Conservation (phyloP, 306 rosid genomes). For the Trifolium dubium region DNA sequence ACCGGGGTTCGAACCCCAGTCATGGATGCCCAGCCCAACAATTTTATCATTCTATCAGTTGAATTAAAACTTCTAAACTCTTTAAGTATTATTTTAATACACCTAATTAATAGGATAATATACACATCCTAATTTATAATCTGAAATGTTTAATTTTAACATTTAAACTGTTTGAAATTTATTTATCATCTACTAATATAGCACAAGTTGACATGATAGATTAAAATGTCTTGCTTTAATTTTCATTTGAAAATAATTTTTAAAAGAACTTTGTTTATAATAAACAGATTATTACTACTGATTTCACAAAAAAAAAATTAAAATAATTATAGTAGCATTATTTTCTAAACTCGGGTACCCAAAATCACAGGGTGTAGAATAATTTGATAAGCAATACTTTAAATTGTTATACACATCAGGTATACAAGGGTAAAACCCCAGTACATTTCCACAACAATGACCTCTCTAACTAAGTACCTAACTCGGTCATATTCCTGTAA, state of each 20-base stretch:
- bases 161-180: too few relatives aligned
- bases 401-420: not conserved
- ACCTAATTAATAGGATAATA: too few relatives aligned
- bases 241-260: not conserved
- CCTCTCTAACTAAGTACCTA: conserved; percentile 2
- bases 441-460: conserved; percentile 25
- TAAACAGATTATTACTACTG: not conserved
- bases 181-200: not conserved
- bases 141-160: too few relatives aligned
- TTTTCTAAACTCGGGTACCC: not conserved
- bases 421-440: not conserved
- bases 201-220: not conserved
- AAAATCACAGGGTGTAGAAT: not conserved
- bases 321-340: not conserved
- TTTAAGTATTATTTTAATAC: too few relatives aligned
- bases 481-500: conserved; percentile 4
- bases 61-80: too few relatives aligned
- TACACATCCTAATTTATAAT: too few relatives aligned
- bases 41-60: too few relatives aligned
- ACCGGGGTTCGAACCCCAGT: too few relatives aligned
- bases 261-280: not conserved
- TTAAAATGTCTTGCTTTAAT: not conserved
- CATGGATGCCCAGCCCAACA: too few relatives aligned
- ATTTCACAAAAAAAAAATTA: not conserved
- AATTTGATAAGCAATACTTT: not conserved